Conservation (phyloP, 768 basidiomycete species). For the Tulasnella sp. region DNA sequence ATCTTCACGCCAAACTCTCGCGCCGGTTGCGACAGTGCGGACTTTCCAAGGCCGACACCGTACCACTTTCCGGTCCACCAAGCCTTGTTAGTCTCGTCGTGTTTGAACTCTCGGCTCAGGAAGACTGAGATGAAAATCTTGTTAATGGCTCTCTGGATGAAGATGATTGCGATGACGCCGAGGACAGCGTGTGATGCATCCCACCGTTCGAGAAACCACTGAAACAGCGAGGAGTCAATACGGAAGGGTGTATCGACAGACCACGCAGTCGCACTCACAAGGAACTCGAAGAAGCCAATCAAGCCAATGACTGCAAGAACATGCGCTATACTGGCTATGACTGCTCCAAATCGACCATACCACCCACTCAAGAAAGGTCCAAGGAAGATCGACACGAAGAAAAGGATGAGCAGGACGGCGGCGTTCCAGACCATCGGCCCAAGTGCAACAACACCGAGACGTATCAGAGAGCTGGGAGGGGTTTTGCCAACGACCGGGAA, state of each 20-base stretch:
- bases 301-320: constrained; percentile 62
- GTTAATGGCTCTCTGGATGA: constrained; percentile 88
- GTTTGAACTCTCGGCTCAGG: constrained; percentile 96
- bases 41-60: constrained; percentile 79
- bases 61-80: constrained; percentile 99
- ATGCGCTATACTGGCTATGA: constrained; percentile 88
- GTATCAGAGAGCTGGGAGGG: constrained; percentile 75
- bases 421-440: constrained; percentile 97
- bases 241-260: constrained; percentile 1
- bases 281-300: constrained; percentile 90
- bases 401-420: constrained; percentile 71
- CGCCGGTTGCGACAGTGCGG: constrained; percentile 91
- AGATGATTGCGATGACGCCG: constrained; percentile 82
- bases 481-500: constrained; percentile 58
- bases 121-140: constrained; percentile 91
- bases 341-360: constrained; percentile 82
- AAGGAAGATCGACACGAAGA: constrained; percentile 83
- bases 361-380: constrained; percentile 79
- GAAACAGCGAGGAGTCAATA: constrained; percentile 20
- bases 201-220: constrained; percentile 96
- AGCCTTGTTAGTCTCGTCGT: constrained; percentile 95
- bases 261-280: too few relatives aligned
- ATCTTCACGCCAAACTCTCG: constrained; percentile 98
- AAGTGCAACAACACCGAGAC: constrained; percentile 84
- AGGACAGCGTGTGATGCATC: constrained; percentile 84